Evolutionary conservation across 2,329 filamentous ascomycete genomes (phyloP), one percentile per base, ranked within the genome.

Genomic region (Cladophialophora exuberans): DNA sequence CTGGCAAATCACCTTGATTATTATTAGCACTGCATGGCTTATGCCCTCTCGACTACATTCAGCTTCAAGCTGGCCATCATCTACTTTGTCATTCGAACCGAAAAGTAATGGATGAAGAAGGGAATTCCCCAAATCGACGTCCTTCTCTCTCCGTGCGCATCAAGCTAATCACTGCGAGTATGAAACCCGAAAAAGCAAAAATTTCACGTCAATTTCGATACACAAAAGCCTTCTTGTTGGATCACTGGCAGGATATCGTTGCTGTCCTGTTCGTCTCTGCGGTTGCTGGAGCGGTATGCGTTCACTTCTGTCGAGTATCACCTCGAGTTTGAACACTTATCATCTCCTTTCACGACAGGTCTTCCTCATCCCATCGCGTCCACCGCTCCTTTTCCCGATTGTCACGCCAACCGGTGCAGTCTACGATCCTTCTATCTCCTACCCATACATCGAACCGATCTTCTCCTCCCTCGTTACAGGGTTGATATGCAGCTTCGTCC

Each of bases 361-460:
- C 33, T 54, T 31, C 36, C 33, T 50, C 23, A 44, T 54, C 28
- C 39, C 47, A 23, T 22, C 47, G 6, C 46, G 47, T 25, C 56
- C 56, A 43, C 41, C 45, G 22, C 46, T 45, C 18, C 42, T 59
- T 7, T 52, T 59, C 20, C 46, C 45, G 18, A 33, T 59, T 33
- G 39, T 55, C 17, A 39, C 17, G 15, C 39, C 51, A 5, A 46
- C 54, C 43, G 46, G 56, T 17, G 22, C 51, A 9, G 35, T 44
- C 22, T 59, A 59, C 42, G 46, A 50, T 7, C 46, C 56, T 28
- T 52, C 51, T 9, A 51, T 63, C 17, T 41, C 59, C 31, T 63
- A 61, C 38, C 61, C 61, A n/a, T 63, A 61, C 41, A 20, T 15
- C 9, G 35, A 51, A 4, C 56, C 53, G 6, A 57, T 60, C 26